Evolutionary conservation across 2,329 filamentous ascomycete species (phyloP).

Genomic region (Hymenoscyphus occultus): DNA sequence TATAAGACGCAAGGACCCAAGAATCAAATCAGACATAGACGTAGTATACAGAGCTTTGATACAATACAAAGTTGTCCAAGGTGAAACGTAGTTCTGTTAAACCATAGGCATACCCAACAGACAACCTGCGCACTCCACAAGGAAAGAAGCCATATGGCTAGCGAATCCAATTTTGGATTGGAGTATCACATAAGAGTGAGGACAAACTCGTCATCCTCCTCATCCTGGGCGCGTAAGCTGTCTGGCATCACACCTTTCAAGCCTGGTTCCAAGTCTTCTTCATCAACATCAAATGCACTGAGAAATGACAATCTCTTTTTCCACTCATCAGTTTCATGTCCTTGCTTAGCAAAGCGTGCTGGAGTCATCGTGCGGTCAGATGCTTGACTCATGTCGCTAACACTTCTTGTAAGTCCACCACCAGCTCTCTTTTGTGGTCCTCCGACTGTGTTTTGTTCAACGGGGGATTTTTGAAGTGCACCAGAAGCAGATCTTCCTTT

Average conservation of each 20-base stretch:
- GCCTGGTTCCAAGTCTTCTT: conserved; percentile 40
- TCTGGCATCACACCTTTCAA: conserved; percentile 31
- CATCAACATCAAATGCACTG: conserved; percentile 54
- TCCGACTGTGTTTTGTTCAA: conserved; percentile 10
- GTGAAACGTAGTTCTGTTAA: background rate
- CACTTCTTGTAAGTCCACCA: conserved; percentile 26
- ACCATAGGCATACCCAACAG: background rate
- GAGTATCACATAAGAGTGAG: conserved; percentile 39
- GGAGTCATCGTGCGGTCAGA: conserved; percentile 50
- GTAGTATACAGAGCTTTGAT: background rate
- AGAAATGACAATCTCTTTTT: conserved; percentile 51
- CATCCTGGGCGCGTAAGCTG: conserved; percentile 36
- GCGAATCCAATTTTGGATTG: background rate
- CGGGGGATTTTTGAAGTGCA: conserved; percentile 31
- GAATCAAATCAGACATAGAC: background rate
- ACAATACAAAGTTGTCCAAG: background rate
- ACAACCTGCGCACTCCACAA: background rate
- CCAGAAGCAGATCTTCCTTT: conserved; percentile 62
- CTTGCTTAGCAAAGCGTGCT: conserved; percentile 40
- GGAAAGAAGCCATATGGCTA: background rate
- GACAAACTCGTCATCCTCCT: conserved; percentile 53
- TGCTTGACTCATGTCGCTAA: conserved; percentile 38
- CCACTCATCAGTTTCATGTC: conserved; percentile 36
- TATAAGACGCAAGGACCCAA: background rate
- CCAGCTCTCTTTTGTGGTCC: conserved; percentile 12